These are phyloP conservation scores for Fusarium cicatricum DNA, from an alignment of 2,329 filamentous ascomycete genomes.

Conservation along the genomic window DNA sequence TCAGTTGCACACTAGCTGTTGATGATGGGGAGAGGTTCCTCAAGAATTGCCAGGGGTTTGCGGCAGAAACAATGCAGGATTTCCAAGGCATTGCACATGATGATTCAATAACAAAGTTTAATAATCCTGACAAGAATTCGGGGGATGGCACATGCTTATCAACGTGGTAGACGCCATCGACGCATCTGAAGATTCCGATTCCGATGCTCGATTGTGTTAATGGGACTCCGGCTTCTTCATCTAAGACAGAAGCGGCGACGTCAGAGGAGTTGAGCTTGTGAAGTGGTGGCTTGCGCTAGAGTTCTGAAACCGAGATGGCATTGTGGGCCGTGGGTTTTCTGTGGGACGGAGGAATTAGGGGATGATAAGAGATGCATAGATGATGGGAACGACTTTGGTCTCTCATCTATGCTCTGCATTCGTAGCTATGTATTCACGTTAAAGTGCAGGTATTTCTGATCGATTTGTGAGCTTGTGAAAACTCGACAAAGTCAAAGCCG, in stretches of 20 bases:
- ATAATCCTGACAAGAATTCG: background rate
- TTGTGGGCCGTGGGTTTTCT: background rate
- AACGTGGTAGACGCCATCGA: slow-evolving; percentile 29
- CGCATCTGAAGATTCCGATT: slow-evolving; percentile 19
- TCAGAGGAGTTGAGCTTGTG: slow-evolving; percentile 12
- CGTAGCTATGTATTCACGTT: too few species aligned
- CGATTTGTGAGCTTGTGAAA: too few species aligned
- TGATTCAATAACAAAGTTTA: slow-evolving; percentile 14
- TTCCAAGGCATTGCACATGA: slow-evolving; percentile 19
- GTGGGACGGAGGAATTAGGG: too few species aligned
- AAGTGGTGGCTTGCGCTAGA: slow-evolving; percentile 17
- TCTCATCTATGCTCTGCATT: too few species aligned
- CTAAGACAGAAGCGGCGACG: slow-evolving; percentile 3
- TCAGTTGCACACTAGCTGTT: slow-evolving; percentile 5
- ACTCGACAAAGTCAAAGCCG: too few species aligned
- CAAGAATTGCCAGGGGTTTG: slow-evolving; percentile 22
- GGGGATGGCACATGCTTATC: slow-evolving; percentile 5
- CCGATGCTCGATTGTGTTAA: background rate
- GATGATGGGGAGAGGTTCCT: background rate
- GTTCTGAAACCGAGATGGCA: slow-evolving; percentile 3
- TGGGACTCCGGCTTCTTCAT: background rate
- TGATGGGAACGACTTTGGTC: too few species aligned
- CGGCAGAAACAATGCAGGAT: slow-evolving; percentile 4
- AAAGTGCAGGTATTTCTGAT: too few species aligned
- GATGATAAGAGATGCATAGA: too few species aligned